These are phyloP conservation scores for Barnettozyma hawaiiensis DNA, from an alignment of 1,139 yeast genomes.

Conservation along the genomic window DNA sequence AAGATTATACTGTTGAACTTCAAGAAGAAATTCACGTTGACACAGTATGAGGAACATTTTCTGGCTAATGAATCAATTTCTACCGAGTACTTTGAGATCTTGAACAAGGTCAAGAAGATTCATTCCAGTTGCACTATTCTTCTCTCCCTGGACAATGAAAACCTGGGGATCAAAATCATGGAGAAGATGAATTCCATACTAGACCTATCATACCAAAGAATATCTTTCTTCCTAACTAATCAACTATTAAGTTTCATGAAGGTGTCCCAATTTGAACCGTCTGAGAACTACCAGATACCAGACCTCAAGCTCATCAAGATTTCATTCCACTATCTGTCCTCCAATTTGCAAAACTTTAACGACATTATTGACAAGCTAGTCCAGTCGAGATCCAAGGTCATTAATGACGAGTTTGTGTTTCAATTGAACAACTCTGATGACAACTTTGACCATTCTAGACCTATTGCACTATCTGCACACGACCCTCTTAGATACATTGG, in stretches of 20 bases:
- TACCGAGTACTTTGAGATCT: conserved; percentile 54
- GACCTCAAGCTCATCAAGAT: conserved; percentile 34
- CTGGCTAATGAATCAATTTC: conserved; percentile 42
- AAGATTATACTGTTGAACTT: conserved; percentile 53
- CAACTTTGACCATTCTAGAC: conserved; percentile 31
- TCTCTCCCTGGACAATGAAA: conserved; percentile 63
- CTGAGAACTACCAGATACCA: conserved; percentile 14
- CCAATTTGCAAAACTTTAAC: conserved; percentile 38
- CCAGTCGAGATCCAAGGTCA: conserved; percentile 48
- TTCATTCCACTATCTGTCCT: conserved; percentile 30
- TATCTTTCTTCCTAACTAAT: conserved; percentile 31
- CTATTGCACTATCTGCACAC: conserved; percentile 62
- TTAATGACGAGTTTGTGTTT: conserved; percentile 53
- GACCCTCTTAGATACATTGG: conserved; percentile 83
- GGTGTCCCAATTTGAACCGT: conserved; percentile 6
- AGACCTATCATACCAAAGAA: conserved; percentile 30
- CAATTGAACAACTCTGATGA: conserved; percentile 34
- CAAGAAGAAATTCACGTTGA: conserved; percentile 59
- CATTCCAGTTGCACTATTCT: conserved; percentile 65
- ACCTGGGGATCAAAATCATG: conserved; percentile 67
- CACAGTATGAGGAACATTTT: conserved; percentile 64
- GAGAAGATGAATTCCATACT: conserved; percentile 44
- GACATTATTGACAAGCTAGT: conserved; percentile 53
- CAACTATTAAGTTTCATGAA: conserved; percentile 22
- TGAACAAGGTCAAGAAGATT: conserved; percentile 58